These are phyloP conservation scores for Saccharomycopsis fibuligera DNA, from an alignment of 805 yeast genomes.

Conservation along the genomic window DNA sequence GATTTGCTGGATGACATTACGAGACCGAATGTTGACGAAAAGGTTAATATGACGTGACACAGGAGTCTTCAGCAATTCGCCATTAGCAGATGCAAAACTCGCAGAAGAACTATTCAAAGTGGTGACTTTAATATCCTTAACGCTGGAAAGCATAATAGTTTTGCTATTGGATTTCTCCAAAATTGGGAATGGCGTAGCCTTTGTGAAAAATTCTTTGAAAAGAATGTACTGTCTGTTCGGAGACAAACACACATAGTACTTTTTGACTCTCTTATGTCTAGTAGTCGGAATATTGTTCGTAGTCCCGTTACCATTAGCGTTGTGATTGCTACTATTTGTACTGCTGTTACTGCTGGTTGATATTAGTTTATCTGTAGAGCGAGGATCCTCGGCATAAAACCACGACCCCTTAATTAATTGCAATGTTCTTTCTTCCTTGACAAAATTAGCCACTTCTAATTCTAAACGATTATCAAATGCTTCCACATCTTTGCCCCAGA, in stretches of 20 bases:
- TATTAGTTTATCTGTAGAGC: constrained; percentile 18
- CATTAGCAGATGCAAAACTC: neutral
- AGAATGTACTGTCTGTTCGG: constrained; percentile 18
- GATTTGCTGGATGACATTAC: constrained; percentile 52
- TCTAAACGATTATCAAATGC: constrained; percentile 46
- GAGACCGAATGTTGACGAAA: constrained; percentile 38
- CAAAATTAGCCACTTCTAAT: constrained; percentile 60
- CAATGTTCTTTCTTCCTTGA: constrained; percentile 66
- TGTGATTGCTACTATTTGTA: neutral
- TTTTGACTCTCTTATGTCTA: constrained; percentile 6
- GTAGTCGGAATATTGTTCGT: constrained; percentile 7
- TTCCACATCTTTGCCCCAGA: constrained; percentile 41
- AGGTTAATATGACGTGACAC: constrained; percentile 2
- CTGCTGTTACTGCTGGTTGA: neutral
- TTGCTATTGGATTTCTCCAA: constrained; percentile 11
- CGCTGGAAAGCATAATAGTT: constrained; percentile 1
- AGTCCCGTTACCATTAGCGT: neutral
- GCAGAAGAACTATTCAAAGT: neutral
- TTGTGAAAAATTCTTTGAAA: constrained; percentile 9
- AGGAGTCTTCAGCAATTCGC: neutral
- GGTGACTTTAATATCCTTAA: constrained; percentile 13
- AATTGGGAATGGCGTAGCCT: constrained; percentile 2
- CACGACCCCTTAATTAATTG: constrained; percentile 73
- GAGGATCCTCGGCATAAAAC: constrained; percentile 63
- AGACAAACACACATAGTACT: constrained; percentile 9